Conservation (phyloP, 345 rosid genomes). For the Salix koriyanagi region DNA sequence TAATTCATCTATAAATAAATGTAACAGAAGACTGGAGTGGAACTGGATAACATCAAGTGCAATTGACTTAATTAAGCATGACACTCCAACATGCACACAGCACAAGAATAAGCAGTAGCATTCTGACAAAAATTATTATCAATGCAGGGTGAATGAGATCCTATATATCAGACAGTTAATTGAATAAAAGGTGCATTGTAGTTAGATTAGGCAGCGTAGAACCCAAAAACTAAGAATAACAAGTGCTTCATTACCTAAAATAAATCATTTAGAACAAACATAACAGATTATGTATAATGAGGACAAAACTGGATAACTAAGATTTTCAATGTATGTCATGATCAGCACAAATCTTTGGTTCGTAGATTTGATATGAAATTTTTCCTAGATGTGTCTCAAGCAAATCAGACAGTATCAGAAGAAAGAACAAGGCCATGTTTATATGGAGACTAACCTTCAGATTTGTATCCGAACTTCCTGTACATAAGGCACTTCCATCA, state of each 20-base stretch:
- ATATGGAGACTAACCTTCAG: constrained; percentile 61
- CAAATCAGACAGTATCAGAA: neutral
- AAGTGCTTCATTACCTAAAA: neutral
- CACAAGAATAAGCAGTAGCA: neutral
- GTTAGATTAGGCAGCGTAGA: neutral
- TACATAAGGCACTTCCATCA: constrained; percentile 99
- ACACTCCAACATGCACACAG: neutral
- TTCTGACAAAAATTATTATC: neutral
- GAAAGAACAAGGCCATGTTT: neutral
- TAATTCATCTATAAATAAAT: neutral
- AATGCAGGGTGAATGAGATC: neutral
- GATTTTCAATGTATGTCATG: neutral
- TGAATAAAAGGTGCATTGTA: neutral
- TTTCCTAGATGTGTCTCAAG: neutral
- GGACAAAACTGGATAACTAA: neutral
- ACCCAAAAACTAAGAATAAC: neutral
- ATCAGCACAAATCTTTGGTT: neutral
- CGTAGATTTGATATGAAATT: neutral
- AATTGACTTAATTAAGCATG: neutral
- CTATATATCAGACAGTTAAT: neutral
- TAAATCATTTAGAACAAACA: neutral
- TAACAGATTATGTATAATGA: neutral
- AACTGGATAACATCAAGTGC: neutral
- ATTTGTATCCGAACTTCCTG: constrained; percentile 97
- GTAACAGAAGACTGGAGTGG: neutral